Conservation (phyloP, 805 yeast genomes). For the Myxozyma monticola region DNA sequence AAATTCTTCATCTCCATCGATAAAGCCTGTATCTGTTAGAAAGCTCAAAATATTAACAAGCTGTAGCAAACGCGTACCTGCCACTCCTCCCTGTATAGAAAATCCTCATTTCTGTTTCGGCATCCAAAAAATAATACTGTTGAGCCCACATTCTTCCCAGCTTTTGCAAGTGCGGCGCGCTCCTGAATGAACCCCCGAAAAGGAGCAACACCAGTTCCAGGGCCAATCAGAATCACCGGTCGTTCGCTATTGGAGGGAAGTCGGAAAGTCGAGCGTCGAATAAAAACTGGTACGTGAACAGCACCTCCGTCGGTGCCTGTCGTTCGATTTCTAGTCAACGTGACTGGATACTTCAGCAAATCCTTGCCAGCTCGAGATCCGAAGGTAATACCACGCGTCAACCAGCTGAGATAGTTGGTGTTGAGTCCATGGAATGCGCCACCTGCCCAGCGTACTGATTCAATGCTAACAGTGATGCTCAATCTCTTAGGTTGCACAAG, state of each 20-base stretch:
- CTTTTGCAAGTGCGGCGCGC: constrained; percentile 56
- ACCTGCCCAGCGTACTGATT: too few species aligned
- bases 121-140: constrained; percentile 83
- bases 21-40: too few species aligned
- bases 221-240: constrained; percentile 91
- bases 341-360: too few species aligned
- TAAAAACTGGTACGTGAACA: constrained; percentile 86
- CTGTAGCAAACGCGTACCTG: constrained; percentile 48
- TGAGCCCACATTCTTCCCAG: constrained; percentile 62
- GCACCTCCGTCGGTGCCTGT: too few species aligned
- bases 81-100: constrained; percentile 85
- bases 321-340: too few species aligned
- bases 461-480: constrained; percentile 84
- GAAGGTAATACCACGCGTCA: too few species aligned
- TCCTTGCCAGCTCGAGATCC: too few species aligned
- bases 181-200: constrained; percentile 94
- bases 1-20: constrained; percentile 43
- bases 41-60: constrained; percentile 49
- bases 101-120: constrained; percentile 74
- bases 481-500: constrained; percentile 67
- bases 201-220: constrained; percentile 99
- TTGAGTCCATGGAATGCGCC: too few species aligned
- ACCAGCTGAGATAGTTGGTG: too few species aligned
- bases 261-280: constrained; percentile 91
- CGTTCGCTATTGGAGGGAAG: constrained; percentile 79